Percentiles rank a stretch among this genome's conserved stretches.
Conservation (phyloP, 139 green algal species). For the Trebouxia sp. region DNA sequence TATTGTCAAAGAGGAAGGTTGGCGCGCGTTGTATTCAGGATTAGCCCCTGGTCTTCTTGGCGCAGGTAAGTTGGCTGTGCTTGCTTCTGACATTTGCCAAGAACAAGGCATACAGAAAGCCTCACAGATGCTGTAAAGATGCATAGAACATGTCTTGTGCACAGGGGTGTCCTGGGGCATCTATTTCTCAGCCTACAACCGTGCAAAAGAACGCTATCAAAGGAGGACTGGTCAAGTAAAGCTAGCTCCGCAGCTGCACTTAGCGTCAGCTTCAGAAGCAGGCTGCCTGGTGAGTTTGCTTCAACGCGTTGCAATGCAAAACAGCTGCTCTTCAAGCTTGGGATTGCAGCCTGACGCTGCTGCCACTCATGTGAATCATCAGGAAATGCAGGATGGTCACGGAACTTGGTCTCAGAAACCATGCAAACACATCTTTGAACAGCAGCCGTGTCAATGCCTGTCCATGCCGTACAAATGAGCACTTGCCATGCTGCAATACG, state of each 20-base stretch:
- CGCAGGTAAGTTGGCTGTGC: slow-evolving; percentile 52
- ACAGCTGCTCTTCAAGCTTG: background rate
- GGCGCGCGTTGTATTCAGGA: slow-evolving; percentile 67
- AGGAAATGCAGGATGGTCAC: no score
- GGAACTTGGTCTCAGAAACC: no score
- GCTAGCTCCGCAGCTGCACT: slow-evolving; percentile 61
- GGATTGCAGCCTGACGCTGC: no score
- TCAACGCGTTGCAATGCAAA: background rate
- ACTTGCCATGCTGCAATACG: background rate
- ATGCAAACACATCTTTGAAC: no score
- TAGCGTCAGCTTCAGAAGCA: slow-evolving; percentile 77
- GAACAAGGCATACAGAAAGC: background rate
- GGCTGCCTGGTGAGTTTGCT: slow-evolving; percentile 62
- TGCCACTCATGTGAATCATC: no score
- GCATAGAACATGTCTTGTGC: background rate
- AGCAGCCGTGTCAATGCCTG: no score
- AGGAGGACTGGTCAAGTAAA: slow-evolving; percentile 18
- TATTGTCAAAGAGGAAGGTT: slow-evolving; percentile 71
- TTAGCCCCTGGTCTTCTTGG: slow-evolving; percentile 75
- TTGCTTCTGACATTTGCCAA: background rate
- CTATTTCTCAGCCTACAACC: slow-evolving; percentile 86
- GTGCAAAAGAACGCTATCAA: slow-evolving; percentile 62
- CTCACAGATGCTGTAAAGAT: background rate
- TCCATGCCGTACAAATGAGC: background rate
- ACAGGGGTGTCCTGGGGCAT: slow-evolving; percentile 79